Base-by-base conservation (phyloP, 2,329 filamentous ascomycete genomes). In the Cadophora sp. region DNA sequence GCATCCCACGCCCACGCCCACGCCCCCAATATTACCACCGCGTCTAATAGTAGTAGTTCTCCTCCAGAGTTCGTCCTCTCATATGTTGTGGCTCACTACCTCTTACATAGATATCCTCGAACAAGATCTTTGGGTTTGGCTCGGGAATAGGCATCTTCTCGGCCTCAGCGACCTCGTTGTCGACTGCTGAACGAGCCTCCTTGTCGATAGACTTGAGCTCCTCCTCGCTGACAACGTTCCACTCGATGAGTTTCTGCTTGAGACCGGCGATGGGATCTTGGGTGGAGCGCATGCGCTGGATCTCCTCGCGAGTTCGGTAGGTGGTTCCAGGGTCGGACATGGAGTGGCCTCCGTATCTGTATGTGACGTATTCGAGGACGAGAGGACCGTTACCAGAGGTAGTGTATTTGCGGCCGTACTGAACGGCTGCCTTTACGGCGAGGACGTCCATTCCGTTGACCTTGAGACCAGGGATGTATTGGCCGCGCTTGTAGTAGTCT, bases 401-500 rank as follows among this genome's bases (percentile, higher is more conserved):
- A 73, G 93, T 91, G 86, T 91, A 97, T 79, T 97, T 88, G 86
- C 96, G 97, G 79, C 91, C 94, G 85, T 97, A 94, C 83, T 95
- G 86, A 77, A 97, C 94, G 73, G 96, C 96, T 64, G 95, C 94
- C 88, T 97, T 97, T 81, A 97, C 95, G 73, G 96, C 95, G 72
- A 99, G 92, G 77, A 97, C 94, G 80, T 99, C 96, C 96, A 99
- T 99, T 79, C 93, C 96, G 85, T 99, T 99, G 82, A 99, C 93
- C 89, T 99, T 99, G 77, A 99, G 89, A 85, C 96, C 96, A 68
- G 96, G 95, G 76, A 99, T 99, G 87, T 98, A 99, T 85, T 99
- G 96, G 75, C 96, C 96, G 84, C 96, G 95, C 91, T 98, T 98
- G 90, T 99, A 98, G 91, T 99, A 99, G 83, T 99, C 96, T 81